Evolutionary conservation across 768 basidiomycete species (phyloP), one percentile per base, ranked within the genome.

Genomic region (Lactarius akahatsu): DNA sequence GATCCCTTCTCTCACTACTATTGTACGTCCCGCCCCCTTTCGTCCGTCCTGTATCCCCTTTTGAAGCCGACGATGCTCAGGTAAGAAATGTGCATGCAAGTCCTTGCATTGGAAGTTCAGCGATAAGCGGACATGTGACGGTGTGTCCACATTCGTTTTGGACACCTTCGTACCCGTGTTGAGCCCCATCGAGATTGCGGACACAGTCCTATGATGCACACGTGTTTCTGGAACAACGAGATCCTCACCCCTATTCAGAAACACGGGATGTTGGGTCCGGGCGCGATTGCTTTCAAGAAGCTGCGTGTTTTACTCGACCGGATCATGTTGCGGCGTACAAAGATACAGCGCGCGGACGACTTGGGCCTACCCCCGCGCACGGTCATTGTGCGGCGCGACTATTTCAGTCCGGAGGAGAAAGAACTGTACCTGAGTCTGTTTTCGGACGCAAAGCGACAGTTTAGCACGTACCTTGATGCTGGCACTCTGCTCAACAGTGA

Each of bases 221-320:
- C 92, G 13, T 98, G 96, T 77, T 94, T 94, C 76, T 98, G 96
- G 92, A 96, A 97, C 75, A 92, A 90, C 69, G 92, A 98, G 77
- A 96, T 99, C 68, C 78, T 98, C 65, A 94, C 94, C 0, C 97
- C 97, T 0, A 99, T 99, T 67, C 95, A 98, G 77, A 94, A 89
- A 75, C 80, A 89, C 68, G 96, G 91, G 32, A 91, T 96, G 84
- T 70, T 74, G 6, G 93, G 91, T 1, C 86, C 90, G 3, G 96
- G 96, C 11, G 81, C 82, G 69, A 75, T 75, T 13, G 96, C 95
- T 0, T 98, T 98, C 82, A 94, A 91, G 79, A 98, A 97, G 77
- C 81, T 98, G 67, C 91, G 87, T 72, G 84, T 94, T 57, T 80
- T 99, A 26, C 79, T 99, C 41, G 93, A 96, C 73, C 80, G 92